A percentile compares a stretch with the other conserved stretches of the same genome.
phyloP scores from a whole-genome alignment of 768 basidiomycete species.

The Tephrocybe rancida region DNA sequence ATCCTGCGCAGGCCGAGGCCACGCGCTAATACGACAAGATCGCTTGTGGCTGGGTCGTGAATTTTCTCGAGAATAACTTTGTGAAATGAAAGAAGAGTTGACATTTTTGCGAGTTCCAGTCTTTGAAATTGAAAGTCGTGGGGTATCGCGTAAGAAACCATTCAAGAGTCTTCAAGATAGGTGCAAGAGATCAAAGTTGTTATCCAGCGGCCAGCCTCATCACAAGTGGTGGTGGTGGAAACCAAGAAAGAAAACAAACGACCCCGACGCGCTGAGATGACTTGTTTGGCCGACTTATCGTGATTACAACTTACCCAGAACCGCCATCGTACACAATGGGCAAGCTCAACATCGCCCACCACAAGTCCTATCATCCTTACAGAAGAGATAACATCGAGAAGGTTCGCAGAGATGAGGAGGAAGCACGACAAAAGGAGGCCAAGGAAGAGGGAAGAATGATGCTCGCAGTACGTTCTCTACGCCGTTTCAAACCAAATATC shows the following conservation, averaged over 20 bases:
- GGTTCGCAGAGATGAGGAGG: conserved; percentile 82
- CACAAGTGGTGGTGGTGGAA: neutral
- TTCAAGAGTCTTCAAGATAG: neutral
- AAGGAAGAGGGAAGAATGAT: conserved; percentile 72
- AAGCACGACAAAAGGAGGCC: conserved; percentile 65
- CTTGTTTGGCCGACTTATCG: conserved; percentile 5
- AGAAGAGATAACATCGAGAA: conserved; percentile 82
- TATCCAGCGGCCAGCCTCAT: too few relatives aligned
- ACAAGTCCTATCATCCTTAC: conserved; percentile 91
- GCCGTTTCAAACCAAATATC: conserved; percentile 4
- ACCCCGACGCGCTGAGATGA: too few relatives aligned
- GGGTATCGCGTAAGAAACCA: neutral
- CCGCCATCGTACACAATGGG: conserved; percentile 54
- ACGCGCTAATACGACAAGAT: conserved; percentile 80
- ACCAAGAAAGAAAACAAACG: neutral
- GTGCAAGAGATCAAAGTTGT: too few relatives aligned
- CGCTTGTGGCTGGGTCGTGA: conserved; percentile 74
- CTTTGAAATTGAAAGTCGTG: neutral
- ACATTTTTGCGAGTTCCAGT: conserved; percentile 35
- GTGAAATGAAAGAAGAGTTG: conserved; percentile 65
- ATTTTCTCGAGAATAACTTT: conserved; percentile 66
- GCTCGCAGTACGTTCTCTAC: conserved; percentile 60
- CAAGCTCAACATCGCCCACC: conserved; percentile 87
- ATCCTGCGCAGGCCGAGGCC: conserved; percentile 88
- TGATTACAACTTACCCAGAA: neutral